Evolutionary conservation across 108 stramenopile genomes (phyloP).

Genomic region (Skeletonema marinoi): DNA sequence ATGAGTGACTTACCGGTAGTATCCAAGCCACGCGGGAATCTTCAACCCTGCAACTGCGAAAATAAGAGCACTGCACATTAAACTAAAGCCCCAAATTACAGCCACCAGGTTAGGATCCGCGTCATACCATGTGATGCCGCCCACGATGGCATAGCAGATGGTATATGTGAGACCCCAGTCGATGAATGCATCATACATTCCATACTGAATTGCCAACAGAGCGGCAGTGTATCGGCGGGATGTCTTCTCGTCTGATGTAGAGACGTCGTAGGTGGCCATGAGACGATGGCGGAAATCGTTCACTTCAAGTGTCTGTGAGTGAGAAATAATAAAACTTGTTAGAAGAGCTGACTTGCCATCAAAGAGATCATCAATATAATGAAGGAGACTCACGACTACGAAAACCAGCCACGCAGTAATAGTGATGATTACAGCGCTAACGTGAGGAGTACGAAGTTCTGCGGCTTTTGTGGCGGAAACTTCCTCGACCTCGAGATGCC

Average conservation of each 20-base stretch:
- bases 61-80: slow-evolving; percentile 14
- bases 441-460: not conserved
- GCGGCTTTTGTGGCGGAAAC: not conserved
- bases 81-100: slow-evolving; percentile 32
- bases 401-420: slow-evolving; percentile 19
- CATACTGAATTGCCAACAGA: slow-evolving; percentile 25
- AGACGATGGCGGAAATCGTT: slow-evolving; percentile 34
- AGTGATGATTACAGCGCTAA: not conserved
- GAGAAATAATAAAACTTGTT: not conserved
- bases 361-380: not conserved
- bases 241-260: not conserved
- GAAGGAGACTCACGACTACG: not conserved
- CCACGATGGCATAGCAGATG: slow-evolving; percentile 21
- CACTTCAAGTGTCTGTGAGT: slow-evolving; percentile 21
- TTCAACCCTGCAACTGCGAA: slow-evolving; percentile 24
- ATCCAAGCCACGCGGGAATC: slow-evolving; percentile 39
- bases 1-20: slow-evolving; percentile 1
- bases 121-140: slow-evolving; percentile 27
- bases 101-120: slow-evolving; percentile 24
- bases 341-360: not conserved
- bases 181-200: slow-evolving; percentile 29
- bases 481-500: not conserved
- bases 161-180: slow-evolving; percentile 31
- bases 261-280: not conserved
- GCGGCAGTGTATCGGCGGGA: slow-evolving; percentile 13